These are phyloP conservation scores for Cryphonectria nitschkei DNA, from an alignment of 2,329 filamentous ascomycete species.

Conservation along the genomic window DNA sequence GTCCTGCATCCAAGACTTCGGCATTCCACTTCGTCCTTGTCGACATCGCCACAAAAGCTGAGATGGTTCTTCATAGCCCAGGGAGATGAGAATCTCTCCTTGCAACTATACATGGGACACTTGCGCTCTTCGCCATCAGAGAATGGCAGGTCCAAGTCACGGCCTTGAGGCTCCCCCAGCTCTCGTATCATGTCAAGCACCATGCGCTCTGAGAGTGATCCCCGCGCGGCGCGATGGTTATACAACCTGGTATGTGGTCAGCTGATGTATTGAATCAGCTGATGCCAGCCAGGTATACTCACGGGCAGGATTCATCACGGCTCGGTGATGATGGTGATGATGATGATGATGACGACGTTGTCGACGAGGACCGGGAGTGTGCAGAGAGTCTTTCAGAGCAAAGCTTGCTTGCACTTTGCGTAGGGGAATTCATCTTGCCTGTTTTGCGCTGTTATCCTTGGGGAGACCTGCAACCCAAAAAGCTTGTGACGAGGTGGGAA, in stretches of 20 bases:
- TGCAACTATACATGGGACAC: slow-evolving; percentile 1
- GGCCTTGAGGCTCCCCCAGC: neutral
- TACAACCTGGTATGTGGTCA: neutral
- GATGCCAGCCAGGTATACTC: neutral
- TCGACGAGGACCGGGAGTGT: neutral
- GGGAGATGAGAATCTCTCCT: neutral
- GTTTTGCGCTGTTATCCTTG: neutral
- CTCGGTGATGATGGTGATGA: neutral
- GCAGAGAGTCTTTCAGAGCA: neutral
- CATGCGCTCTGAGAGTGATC: neutral
- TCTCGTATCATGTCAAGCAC: no score
- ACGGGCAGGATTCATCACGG: neutral
- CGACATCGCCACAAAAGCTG: neutral
- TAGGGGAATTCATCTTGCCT: neutral
- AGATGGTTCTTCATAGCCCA: neutral
- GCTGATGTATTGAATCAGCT: neutral
- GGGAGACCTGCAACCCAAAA: neutral
- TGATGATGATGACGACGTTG: neutral
- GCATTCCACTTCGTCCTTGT: neutral
- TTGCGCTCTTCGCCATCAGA: neutral
- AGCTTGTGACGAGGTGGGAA: neutral
- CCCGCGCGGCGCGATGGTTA: neutral
- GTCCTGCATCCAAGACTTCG: neutral
- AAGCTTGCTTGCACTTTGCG: neutral
- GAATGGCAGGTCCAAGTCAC: slow-evolving; percentile 1